These are phyloP conservation scores for Microsporum ferrugineum DNA, from an alignment of 2,329 filamentous ascomycete species.

Conservation along the genomic window DNA sequence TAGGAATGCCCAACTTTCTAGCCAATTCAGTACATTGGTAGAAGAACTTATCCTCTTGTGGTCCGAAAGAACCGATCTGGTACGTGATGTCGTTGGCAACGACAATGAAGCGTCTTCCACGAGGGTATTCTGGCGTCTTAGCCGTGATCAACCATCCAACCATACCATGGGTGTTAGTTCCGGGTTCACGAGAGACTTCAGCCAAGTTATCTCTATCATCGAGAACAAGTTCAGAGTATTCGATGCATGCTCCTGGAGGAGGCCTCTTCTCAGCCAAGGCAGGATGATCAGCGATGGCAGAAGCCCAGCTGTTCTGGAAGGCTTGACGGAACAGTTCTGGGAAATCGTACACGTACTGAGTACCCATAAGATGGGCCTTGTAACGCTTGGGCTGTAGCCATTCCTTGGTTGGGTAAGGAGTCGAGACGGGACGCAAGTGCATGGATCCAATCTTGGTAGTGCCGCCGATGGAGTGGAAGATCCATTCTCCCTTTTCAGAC, in stretches of 20 bases:
- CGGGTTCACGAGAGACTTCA: slow-evolving; percentile 88
- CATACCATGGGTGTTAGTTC: slow-evolving; percentile 95
- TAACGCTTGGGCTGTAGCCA: slow-evolving; percentile 98
- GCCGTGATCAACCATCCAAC: slow-evolving; percentile 95
- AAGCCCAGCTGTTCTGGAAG: slow-evolving; percentile 86
- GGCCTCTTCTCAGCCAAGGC: slow-evolving; percentile 70
- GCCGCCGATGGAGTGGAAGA: slow-evolving; percentile 95
- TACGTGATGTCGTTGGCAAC: slow-evolving; percentile 99
- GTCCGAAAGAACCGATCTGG: slow-evolving; percentile 96
- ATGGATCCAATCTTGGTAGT: slow-evolving; percentile 91
- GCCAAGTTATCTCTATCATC: slow-evolving; percentile 86
- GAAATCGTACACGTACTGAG: slow-evolving; percentile 99
- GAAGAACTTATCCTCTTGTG: slow-evolving; percentile 96
- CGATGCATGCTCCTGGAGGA: slow-evolving; percentile 76
- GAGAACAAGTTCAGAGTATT: slow-evolving; percentile 85
- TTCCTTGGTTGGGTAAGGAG: slow-evolving; percentile 95
- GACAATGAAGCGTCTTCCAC: slow-evolving; percentile 83
- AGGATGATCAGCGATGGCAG: slow-evolving; percentile 61
- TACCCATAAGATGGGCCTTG: slow-evolving; percentile 98
- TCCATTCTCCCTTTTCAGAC: slow-evolving; percentile 94
- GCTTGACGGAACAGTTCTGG: slow-evolving; percentile 97
- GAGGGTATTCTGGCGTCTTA: slow-evolving; percentile 88
- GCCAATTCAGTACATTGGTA: slow-evolving; percentile 97
- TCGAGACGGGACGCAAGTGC: slow-evolving; percentile 81
- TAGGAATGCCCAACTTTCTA: slow-evolving; percentile 84